phyloP scores from a whole-genome alignment of 2,329 filamentous ascomycete genomes.

The Ceratocystis alfenasii region DNA sequence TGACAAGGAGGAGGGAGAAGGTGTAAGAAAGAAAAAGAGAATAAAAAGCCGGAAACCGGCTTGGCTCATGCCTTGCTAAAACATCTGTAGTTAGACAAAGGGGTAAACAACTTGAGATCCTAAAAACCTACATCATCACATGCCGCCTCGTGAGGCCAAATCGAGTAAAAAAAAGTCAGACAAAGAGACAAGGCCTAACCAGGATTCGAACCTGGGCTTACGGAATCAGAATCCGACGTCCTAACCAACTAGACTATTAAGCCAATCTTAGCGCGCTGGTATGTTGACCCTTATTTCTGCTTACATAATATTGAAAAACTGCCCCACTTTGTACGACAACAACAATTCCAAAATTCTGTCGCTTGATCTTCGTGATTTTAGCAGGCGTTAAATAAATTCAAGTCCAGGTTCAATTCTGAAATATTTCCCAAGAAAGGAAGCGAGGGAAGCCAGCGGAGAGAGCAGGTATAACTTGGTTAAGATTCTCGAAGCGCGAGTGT shows the following conservation, averaged over 20 bases:
- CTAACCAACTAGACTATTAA: slow-evolving; percentile 15
- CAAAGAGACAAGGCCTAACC: neutral
- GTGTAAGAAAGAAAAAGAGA: neutral
- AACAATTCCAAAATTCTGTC: no score
- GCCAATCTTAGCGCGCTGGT: neutral
- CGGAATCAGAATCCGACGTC: slow-evolving; percentile 8
- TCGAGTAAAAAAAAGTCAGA: neutral
- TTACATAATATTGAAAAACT: no score
- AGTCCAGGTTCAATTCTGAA: no score
- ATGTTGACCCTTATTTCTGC: no score
- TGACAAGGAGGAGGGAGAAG: neutral
- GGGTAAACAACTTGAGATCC: neutral
- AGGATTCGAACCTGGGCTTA: slow-evolving; percentile 16
- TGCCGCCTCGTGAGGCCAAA: neutral
- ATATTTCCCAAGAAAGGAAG: no score
- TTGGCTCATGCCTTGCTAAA: neutral
- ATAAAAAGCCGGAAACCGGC: neutral
- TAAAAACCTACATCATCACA: neutral
- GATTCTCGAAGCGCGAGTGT: no score
- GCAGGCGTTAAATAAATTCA: no score
- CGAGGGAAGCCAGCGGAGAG: no score
- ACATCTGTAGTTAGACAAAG: neutral
- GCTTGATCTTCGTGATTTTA: no score
- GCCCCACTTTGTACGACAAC: no score
- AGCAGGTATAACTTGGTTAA: no score